Conservation (phyloP, 2,329 filamentous ascomycete species). For the Geosmithia flava region DNA sequence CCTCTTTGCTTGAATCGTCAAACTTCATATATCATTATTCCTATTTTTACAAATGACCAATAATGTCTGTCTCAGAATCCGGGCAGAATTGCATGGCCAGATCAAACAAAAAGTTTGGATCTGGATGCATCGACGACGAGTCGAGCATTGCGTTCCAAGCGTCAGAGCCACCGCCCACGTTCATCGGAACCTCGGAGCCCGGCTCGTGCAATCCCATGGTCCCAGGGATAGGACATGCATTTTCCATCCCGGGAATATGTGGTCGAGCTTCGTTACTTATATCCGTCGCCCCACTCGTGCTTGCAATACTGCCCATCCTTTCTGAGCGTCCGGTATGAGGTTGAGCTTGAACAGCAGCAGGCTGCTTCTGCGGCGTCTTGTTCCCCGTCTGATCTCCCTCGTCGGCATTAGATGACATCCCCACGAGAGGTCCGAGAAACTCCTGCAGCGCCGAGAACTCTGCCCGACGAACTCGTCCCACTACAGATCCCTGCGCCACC, state of each 20-base stretch:
- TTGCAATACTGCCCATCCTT: too few species aligned
- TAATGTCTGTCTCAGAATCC: background rate
- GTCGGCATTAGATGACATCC: background rate
- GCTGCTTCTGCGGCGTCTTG: too few species aligned
- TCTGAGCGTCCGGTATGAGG: too few species aligned
- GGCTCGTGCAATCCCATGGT: background rate
- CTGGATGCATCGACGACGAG: background rate
- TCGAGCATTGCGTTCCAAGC: background rate
- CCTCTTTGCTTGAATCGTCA: too few species aligned
- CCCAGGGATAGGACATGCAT: background rate
- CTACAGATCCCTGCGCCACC: background rate
- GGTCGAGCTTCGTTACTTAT: too few species aligned
- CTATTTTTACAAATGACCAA: background rate
- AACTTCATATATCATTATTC: too few species aligned
- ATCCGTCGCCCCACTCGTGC: too few species aligned
- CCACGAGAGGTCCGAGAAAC: background rate
- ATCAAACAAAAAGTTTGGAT: background rate
- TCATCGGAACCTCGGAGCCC: background rate
- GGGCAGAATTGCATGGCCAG: background rate
- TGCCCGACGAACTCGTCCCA: background rate
- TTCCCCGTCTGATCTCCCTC: too few species aligned
- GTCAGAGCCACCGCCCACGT: background rate
- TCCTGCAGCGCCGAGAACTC: background rate
- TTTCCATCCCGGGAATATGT: too few species aligned
- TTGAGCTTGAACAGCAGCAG: too few species aligned